Base-by-base conservation (phyloP, 2,329 filamentous ascomycete species). In the Lachnellula subtilissima region DNA sequence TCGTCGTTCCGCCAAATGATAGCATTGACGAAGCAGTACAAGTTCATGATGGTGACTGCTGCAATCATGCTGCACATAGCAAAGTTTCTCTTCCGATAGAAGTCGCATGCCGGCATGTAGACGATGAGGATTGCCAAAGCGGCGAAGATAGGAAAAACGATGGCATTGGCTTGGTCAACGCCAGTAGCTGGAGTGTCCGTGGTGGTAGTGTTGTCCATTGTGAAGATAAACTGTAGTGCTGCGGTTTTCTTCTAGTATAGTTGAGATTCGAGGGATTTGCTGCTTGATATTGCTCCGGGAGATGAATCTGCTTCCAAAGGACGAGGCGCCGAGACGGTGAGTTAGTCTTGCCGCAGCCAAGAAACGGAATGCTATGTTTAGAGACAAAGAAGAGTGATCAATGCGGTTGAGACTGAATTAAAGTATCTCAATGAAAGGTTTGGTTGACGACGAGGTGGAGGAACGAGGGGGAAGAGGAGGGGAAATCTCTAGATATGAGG, bases 1-100 rank as follows among this genome's bases (percentile, higher is more conserved):
- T 86, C 73, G 60, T 86, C 81, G 7, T 75, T 79, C 0, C 79
- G 77, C 86, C 86, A 89, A 58, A 88, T 77, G 50, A 86, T 67
- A 1, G 84, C 75, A 65, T 89, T 88, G 73, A 83, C 69, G 59
- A 84, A 75, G 61, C 76, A 80, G 67, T 80, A 76, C 52, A 84
- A 54, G 63, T 86, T 86, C 56, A 78, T 68, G n/a, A 84, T 55
- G 23, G 79, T 70, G 52, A 81, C 71, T 76, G 81, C 86, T 50
- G 75, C 65, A 49, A 85, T 77, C 37, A 88, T 73, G 32, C 76
- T 78, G 17, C 76, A 75, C 6, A 83, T 80, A 12, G 83, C 77
- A 51, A 86, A 72, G 68, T 88, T 89, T 55, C 76, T 75, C 61
- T 84, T 82, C 52, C 76, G 76, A 57, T 77, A 73, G 67, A 88